Conservation (phyloP, 306 rosid genomes). For the Acacia confusa region DNA sequence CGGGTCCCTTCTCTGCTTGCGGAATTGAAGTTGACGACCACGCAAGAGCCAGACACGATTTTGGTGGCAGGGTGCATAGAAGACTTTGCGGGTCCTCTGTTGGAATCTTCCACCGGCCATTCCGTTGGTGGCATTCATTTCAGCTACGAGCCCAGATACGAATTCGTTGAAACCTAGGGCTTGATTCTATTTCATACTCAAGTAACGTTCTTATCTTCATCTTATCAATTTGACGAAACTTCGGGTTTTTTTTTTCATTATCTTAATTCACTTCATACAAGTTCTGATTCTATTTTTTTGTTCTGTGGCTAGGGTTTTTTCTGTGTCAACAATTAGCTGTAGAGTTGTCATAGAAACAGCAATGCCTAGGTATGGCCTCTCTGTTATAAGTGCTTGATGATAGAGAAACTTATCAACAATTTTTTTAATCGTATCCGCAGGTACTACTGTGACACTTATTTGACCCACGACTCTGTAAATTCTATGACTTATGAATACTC, state of each 20-base stretch:
- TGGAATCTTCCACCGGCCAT: too few relatives aligned
- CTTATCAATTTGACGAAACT: not conserved
- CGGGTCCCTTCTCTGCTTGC: not conserved
- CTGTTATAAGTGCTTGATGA: not conserved
- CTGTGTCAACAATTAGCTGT: too few relatives aligned
- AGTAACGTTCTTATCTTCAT: not conserved
- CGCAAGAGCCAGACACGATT: not conserved
- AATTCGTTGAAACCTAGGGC: too few relatives aligned
- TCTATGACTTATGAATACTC: too few relatives aligned
- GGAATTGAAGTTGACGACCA: not conserved
- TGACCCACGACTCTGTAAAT: too few relatives aligned
- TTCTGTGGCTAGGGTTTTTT: not conserved
- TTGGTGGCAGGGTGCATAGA: not conserved
- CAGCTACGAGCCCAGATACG: too few relatives aligned
- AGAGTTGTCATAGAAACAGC: not conserved
- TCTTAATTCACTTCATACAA: not conserved
- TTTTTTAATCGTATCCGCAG: not conserved
- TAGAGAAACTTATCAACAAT: not conserved
- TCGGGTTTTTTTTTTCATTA: not conserved
- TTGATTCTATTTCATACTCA: not conserved
- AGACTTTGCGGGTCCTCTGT: not conserved
- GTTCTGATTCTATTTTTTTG: not conserved
- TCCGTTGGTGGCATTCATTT: too few relatives aligned
- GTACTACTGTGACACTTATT: constrained; percentile 31
- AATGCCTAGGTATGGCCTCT: not conserved